Percentiles rank a stretch among this genome's conserved stretches.
Conservation (phyloP, 2,329 filamentous ascomycete genomes). For the Diaporthe sp. region DNA sequence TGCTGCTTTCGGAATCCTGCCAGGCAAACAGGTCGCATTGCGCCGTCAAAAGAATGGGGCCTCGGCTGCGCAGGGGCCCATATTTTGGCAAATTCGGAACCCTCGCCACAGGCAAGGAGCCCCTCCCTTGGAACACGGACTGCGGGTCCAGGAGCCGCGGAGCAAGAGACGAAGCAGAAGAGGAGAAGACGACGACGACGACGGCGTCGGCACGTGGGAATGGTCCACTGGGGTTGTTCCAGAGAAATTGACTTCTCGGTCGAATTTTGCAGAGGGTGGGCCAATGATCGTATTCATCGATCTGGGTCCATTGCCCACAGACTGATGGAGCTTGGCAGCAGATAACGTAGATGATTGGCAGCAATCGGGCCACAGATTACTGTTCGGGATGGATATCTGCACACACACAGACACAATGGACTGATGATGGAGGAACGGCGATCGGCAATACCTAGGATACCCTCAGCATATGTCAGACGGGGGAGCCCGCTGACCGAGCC, state of each 20-base stretch:
- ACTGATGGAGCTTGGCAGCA: slow-evolving; percentile 3
- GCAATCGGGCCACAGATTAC: background rate
- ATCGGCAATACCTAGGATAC: background rate
- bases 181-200: background rate
- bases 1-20: slow-evolving; percentile 7
- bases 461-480: slow-evolving; percentile 10
- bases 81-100: slow-evolving; percentile 20
- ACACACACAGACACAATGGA: slow-evolving; percentile 15
- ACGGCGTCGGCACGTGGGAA: slow-evolving; percentile 7
- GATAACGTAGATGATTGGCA: background rate
- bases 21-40: slow-evolving; percentile 3
- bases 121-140: background rate
- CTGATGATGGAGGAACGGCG: background rate
- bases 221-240: slow-evolving; percentile 15
- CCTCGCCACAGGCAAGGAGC: slow-evolving; percentile 11
- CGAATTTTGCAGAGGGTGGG: slow-evolving; percentile 22
- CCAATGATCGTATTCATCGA: slow-evolving; percentile 25
- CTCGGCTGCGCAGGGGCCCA: slow-evolving; percentile 21
- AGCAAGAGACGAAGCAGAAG: background rate
- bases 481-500: background rate
- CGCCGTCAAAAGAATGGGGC: background rate
- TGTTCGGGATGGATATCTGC: background rate
- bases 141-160: background rate
- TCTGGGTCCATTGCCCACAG: background rate
- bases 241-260: slow-evolving; percentile 17